A percentile compares a stretch with the other conserved stretches of the same genome.
Conservation (phyloP, 169 alveolate genomes). For the Amoebophrya sp. region DNA sequence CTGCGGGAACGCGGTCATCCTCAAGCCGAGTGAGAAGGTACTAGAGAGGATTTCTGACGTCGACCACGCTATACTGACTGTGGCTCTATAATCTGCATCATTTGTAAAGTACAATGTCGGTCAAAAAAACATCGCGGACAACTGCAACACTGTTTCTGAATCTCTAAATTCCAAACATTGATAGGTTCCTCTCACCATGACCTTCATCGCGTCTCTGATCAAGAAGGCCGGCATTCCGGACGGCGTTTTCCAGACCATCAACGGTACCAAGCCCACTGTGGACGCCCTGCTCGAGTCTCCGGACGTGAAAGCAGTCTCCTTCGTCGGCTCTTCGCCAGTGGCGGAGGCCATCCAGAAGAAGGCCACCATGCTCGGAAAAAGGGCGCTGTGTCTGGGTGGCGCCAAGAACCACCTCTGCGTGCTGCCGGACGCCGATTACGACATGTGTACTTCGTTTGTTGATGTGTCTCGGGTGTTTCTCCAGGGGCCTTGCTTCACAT, state of each 20-base stretch:
- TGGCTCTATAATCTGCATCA: too few species aligned
- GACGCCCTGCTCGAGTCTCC: not conserved
- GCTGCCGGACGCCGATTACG: not conserved
- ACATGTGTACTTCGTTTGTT: too few species aligned
- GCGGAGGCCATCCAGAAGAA: not conserved
- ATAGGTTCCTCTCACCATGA: not conserved
- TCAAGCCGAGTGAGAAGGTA: not conserved
- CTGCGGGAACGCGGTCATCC: not conserved
- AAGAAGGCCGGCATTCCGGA: not conserved
- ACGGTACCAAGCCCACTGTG: not conserved
- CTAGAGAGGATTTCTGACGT: too few species aligned
- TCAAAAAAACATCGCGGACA: too few species aligned
- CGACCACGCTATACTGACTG: too few species aligned
- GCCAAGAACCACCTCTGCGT: not conserved
- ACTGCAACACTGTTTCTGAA: too few species aligned
- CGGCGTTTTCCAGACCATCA: not conserved
- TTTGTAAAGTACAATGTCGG: too few species aligned
- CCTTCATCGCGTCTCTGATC: not conserved
- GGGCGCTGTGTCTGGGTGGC: conserved; percentile 1
- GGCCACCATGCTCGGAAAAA: not conserved
- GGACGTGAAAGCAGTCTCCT: not conserved
- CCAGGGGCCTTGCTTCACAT: too few species aligned
- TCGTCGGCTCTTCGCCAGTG: not conserved
- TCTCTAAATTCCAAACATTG: too few species aligned
- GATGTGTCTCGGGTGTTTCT: too few species aligned